Percentiles rank a stretch among this genome's conserved stretches.
These are phyloP conservation scores for Aspergillus neoniger DNA, from an alignment of 2,329 filamentous ascomycete genomes.

Conservation along the genomic window DNA sequence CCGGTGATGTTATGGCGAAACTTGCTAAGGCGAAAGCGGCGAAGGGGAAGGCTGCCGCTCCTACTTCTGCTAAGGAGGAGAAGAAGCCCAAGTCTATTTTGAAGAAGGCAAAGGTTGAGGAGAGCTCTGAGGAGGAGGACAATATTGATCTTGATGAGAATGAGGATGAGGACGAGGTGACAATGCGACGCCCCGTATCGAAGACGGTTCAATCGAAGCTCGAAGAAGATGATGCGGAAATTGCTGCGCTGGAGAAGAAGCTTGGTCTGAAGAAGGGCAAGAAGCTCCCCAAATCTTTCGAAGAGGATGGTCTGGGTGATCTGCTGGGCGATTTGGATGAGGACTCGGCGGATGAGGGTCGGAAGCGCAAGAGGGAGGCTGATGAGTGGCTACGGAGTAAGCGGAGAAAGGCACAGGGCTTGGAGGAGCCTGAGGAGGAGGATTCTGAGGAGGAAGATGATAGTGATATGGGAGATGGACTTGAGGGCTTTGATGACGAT, in stretches of 20 bases:
- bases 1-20: too few species aligned
- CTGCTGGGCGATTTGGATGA: constrained; percentile 70
- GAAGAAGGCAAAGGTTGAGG: constrained; percentile 34
- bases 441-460: constrained; percentile 22
- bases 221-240: constrained; percentile 82
- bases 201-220: constrained; percentile 62
- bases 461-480: constrained; percentile 25
- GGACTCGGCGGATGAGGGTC: constrained; percentile 51
- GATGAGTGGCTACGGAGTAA: constrained; percentile 62
- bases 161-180: constrained; percentile 25
- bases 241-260: constrained; percentile 82
- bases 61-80: constrained; percentile 15
- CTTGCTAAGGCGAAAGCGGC: constrained; percentile 1
- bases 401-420: constrained; percentile 53
- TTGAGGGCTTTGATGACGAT: constrained; percentile 35
- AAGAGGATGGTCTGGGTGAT: constrained; percentile 80
- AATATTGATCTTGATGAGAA: constrained; percentile 26
- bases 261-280: constrained; percentile 80
- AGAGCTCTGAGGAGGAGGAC: constrained; percentile 32
- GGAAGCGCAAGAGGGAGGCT: constrained; percentile 63
- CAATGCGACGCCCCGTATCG: constrained; percentile 29
- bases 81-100: constrained; percentile 37
- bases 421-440: constrained; percentile 23
- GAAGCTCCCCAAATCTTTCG: constrained; percentile 69
- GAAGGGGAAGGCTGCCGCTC: constrained; percentile 15